Evolutionary conservation across 768 basidiomycete genomes (phyloP).

Genomic region (Tremella mesenterica): DNA sequence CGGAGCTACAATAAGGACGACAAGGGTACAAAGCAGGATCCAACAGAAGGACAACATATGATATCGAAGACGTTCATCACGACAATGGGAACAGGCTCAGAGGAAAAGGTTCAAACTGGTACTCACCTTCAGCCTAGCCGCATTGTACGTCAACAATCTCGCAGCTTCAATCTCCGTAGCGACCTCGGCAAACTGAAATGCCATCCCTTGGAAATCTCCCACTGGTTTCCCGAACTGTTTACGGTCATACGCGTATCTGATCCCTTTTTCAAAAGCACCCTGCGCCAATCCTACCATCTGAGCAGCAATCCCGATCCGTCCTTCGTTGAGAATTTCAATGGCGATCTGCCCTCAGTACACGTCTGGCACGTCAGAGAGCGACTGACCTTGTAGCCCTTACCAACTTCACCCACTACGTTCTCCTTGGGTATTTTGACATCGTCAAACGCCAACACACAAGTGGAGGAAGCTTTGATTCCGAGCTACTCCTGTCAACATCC

Average conservation of each 20-base stretch:
- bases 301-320: constrained; percentile 93
- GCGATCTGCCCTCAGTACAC: constrained; percentile 55
- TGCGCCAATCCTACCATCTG: constrained; percentile 98
- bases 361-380: neutral
- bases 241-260: constrained; percentile 90
- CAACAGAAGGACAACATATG: neutral
- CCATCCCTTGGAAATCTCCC: constrained; percentile 83
- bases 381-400: constrained; percentile 76
- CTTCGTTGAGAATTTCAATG: constrained; percentile 94
- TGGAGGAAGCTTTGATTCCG: constrained; percentile 91
- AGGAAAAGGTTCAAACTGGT: no score
- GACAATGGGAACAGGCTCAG: no score
- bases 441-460: constrained; percentile 88
- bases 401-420: constrained; percentile 73
- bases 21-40: no score
- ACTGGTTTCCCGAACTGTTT: constrained; percentile 89
- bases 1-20: no score
- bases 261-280: constrained; percentile 88
- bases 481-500: constrained; percentile 46
- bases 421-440: constrained; percentile 74
- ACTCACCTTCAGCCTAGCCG: constrained; percentile 59
- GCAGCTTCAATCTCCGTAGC: constrained; percentile 84
- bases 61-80: no score
- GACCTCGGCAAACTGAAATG: constrained; percentile 83
- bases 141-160: constrained; percentile 88